These are phyloP conservation scores for Tetraselmis striata DNA, from an alignment of 139 green algal species.

Conservation along the genomic window DNA sequence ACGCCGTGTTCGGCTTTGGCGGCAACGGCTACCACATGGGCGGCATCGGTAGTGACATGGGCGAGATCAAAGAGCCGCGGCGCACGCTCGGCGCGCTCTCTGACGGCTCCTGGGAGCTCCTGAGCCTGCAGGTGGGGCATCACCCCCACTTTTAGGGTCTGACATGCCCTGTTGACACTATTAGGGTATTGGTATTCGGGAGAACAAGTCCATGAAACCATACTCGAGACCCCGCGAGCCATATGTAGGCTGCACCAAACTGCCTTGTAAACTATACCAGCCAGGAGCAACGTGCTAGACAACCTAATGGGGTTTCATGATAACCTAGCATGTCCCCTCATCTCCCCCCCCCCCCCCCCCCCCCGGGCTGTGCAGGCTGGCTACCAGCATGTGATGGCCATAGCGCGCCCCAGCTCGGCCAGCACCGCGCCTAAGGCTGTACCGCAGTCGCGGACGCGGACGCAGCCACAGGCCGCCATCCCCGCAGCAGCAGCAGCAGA, in stretches of 20 bases:
- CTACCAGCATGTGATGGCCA: slow-evolving; percentile 44
- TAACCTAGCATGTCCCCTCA: too few species aligned
- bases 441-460: background rate
- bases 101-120: slow-evolving; percentile 24
- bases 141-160: too few species aligned
- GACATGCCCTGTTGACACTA: too few species aligned
- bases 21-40: slow-evolving; percentile 40
- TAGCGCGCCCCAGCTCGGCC: slow-evolving; percentile 12
- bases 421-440: background rate
- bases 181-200: too few species aligned
- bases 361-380: slow-evolving; percentile 11
- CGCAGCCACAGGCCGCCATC: background rate
- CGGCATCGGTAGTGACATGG: slow-evolving; percentile 2
- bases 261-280: too few species aligned
- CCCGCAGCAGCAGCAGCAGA: slow-evolving; percentile 4
- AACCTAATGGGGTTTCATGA: too few species aligned
- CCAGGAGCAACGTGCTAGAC: too few species aligned
- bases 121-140: slow-evolving; percentile 14
- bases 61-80: background rate
- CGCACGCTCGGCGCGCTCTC: slow-evolving; percentile 10
- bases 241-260: too few species aligned
- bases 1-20: slow-evolving; percentile 39
- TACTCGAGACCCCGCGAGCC: too few species aligned
- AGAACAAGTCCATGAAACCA: too few species aligned
- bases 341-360: too few species aligned